Evolutionary conservation across 208 protist species (phyloP), one percentile per base, ranked within the genome.

Genomic region (Borovskyia barvae): DNA sequence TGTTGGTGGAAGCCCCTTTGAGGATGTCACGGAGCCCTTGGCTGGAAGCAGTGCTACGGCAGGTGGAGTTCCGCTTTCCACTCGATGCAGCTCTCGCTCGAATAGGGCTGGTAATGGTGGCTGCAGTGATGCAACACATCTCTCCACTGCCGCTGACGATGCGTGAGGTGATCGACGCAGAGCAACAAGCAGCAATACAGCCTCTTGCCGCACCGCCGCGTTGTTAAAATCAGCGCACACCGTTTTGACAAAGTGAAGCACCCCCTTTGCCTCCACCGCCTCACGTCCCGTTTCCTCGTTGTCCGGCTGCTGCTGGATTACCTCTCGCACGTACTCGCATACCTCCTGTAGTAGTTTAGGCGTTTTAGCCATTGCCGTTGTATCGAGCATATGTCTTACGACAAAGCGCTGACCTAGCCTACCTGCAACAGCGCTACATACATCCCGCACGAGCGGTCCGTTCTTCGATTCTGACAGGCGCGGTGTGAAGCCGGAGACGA

Each of bases 391-490:
- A 59, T 95, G 89, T 33, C 70, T 64, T 41, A 86, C 60, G 2
- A 92, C 82, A 74, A 93, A 93, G 24, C 75, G 51, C 36, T 59
- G 28, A n/a, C 80, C 74, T 22, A 78, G 59, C 37, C 52, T 60
- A 17, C 79, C 56, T n/a, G 74, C 68, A 15, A 93, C 41, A 14
- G 39, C 56, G 11, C 50, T 55, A 43, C 74, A 69, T 20, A 92
- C 64, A 6, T 88, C 73, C 7, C 78, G 71, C 46, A 90, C 69
- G 4, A 55, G 47, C 8, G 42, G 24, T 39, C 74, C 72, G 56
- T 80, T 92, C 56, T 93, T 95, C n/a, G 75, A 37, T 30, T 95
- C 85, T 9, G 81, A 80, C 29, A 93, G 53, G 30, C 82, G 69
- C 22, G 72, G 65, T 2, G 77, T 84, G 41, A 72, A 80, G 41